Conservation (phyloP, 345 rosid genomes). For the Eucalyptus cladocalyx region DNA sequence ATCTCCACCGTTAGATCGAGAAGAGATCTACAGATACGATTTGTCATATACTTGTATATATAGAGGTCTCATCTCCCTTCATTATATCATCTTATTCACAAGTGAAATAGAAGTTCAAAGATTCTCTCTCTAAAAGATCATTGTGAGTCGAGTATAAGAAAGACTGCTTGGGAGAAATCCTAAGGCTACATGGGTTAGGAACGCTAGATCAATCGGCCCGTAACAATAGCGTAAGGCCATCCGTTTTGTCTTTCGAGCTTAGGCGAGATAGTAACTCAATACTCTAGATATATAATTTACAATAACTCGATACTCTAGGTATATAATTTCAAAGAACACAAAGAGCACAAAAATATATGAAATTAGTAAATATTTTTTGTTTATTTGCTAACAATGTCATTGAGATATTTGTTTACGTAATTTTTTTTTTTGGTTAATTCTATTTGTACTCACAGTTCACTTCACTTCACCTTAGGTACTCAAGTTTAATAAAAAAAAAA, state of each 20-base stretch:
- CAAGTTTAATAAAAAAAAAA: neutral
- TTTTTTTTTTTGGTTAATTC: neutral
- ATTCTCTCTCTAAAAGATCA: no score
- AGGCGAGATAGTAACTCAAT: neutral
- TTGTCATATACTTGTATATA: no score
- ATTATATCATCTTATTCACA: no score
- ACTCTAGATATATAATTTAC: neutral
- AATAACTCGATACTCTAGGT: neutral
- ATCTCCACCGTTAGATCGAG: no score
- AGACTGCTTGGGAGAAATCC: no score
- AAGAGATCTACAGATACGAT: no score
- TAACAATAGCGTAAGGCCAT: neutral
- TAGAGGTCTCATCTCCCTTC: fast-evolving
- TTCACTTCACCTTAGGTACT: neutral
- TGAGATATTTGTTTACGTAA: neutral
- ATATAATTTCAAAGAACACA: neutral
- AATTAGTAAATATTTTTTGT: neutral
- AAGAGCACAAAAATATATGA: neutral
- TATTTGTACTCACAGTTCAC: neutral
- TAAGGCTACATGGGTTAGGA: no score
- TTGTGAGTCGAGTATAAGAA: no score
- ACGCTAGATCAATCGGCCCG: fast-evolving
- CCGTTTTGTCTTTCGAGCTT: neutral
- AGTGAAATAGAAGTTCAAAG: no score
- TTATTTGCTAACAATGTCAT: neutral